These are phyloP conservation scores for Wickerhamomyces alni DNA, from an alignment of 805 yeast species.

Conservation along the genomic window DNA sequence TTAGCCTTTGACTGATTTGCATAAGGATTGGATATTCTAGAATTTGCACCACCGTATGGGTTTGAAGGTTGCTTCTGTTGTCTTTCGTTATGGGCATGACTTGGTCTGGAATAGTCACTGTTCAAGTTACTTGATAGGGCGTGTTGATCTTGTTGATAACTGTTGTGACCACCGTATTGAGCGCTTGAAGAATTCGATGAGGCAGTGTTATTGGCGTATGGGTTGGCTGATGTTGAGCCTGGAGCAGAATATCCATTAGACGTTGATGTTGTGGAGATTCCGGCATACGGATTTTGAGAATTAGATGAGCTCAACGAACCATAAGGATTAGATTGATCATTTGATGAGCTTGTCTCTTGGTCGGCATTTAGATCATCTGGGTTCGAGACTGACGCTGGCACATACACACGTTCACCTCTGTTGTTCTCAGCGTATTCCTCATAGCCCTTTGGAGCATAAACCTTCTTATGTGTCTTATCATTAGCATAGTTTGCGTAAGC, in stretches of 20 bases:
- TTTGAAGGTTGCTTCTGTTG: background rate
- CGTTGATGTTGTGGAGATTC: too few species aligned
- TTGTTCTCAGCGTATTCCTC: constrained; percentile 23
- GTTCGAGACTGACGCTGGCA: background rate
- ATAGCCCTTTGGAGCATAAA: constrained; percentile 36
- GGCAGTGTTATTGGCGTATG: background rate
- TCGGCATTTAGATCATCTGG: background rate
- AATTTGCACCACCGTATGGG: background rate
- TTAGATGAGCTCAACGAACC: background rate
- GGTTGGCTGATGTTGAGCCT: background rate
- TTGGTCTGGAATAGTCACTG: background rate
- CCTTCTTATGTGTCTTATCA: constrained; percentile 29
- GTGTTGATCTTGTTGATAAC: background rate
- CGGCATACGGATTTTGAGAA: constrained; percentile 9
- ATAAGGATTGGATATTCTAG: background rate
- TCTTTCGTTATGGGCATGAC: background rate
- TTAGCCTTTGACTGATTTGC: background rate
- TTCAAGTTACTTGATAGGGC: background rate
- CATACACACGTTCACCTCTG: constrained; percentile 6
- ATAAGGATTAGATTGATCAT: constrained; percentile 1
- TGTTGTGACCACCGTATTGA: background rate
- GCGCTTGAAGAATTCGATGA: too few species aligned
- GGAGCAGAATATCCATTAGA: too few species aligned
- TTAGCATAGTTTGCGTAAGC: constrained; percentile 44
- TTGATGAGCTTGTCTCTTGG: background rate